Evolutionary conservation across 306 rosid genomes (phyloP).

Genomic region (Prunus persica): DNA sequence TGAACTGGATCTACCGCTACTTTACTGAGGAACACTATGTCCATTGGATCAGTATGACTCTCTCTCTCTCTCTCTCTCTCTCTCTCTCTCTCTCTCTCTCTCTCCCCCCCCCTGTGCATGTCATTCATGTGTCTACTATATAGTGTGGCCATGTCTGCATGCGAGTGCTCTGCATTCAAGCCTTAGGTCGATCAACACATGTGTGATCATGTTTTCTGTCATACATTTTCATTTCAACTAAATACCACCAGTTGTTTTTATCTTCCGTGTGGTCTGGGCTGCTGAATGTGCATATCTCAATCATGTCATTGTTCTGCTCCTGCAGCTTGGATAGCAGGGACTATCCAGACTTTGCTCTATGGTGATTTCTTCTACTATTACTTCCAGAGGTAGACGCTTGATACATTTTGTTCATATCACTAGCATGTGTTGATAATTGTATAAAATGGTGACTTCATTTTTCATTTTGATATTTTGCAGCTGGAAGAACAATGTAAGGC

Average conservation of each 20-base stretch:
- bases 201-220: neutral
- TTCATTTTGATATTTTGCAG: slow-evolving; percentile 35
- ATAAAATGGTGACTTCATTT: slow-evolving; percentile 14
- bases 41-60: slow-evolving; percentile 78
- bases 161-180: neutral
- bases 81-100: neutral
- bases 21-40: slow-evolving; percentile 71
- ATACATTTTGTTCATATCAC: neutral
- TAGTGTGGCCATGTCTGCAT: neutral
- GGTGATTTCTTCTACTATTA: slow-evolving; percentile 93
- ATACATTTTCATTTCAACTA: neutral
- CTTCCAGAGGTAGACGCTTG: slow-evolving; percentile 62
- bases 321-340: slow-evolving; percentile 89
- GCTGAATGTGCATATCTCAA: neutral
- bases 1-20: slow-evolving; percentile 92
- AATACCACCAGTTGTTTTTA: neutral
- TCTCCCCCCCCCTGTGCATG: neutral
- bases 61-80: slow-evolving; percentile 10
- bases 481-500: slow-evolving; percentile 85
- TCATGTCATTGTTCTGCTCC: neutral
- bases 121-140: neutral
- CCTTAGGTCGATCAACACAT: neutral
- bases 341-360: slow-evolving; percentile 75
- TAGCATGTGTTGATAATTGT: slow-evolving; percentile 9
- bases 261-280: neutral